These are phyloP conservation scores for Venturia pyrina DNA, from an alignment of 2,329 filamentous ascomycete species.

Conservation along the genomic window DNA sequence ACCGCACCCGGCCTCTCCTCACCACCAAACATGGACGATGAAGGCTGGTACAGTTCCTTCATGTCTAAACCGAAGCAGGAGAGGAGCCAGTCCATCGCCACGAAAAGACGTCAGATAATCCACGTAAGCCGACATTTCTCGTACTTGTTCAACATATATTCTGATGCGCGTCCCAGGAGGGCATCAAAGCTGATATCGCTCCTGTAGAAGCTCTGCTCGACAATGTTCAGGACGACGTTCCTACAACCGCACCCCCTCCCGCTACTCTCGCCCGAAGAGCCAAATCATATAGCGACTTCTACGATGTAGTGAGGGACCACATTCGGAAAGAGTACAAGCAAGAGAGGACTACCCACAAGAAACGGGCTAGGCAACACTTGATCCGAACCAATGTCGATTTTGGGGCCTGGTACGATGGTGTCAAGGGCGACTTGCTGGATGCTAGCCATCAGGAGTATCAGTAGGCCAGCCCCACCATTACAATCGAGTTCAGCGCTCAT, in stretches of 20 bases:
- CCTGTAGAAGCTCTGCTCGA: constrained; percentile 47
- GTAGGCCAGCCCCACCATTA: constrained; percentile 36
- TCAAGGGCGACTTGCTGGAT: constrained; percentile 61
- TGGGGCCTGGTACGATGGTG: constrained; percentile 45
- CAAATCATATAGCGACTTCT: constrained; percentile 71
- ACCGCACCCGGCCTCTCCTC: background rate
- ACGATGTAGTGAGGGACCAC: constrained; percentile 51
- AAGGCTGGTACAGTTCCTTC: constrained; percentile 70
- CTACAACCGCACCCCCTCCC: constrained; percentile 51
- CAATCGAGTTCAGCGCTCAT: background rate
- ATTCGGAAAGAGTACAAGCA: constrained; percentile 40
- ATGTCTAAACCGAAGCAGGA: constrained; percentile 38
- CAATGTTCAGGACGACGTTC: constrained; percentile 47
- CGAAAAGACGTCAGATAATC: constrained; percentile 41
- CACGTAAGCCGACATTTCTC: constrained; percentile 41
- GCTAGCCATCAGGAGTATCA: constrained; percentile 79
- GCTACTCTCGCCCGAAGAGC: constrained; percentile 56
- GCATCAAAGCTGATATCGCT: constrained; percentile 43
- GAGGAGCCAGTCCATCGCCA: constrained; percentile 30
- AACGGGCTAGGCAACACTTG: constrained; percentile 28
- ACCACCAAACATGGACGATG: constrained; percentile 59
- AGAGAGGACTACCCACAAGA: constrained; percentile 32
- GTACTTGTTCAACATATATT: constrained; percentile 43
- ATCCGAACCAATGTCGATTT: constrained; percentile 51
- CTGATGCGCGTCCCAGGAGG: constrained; percentile 34